These are phyloP conservation scores for Anthracocystis setariae DNA, from an alignment of 1,284 basidiomycete species.

Conservation along the genomic window DNA sequence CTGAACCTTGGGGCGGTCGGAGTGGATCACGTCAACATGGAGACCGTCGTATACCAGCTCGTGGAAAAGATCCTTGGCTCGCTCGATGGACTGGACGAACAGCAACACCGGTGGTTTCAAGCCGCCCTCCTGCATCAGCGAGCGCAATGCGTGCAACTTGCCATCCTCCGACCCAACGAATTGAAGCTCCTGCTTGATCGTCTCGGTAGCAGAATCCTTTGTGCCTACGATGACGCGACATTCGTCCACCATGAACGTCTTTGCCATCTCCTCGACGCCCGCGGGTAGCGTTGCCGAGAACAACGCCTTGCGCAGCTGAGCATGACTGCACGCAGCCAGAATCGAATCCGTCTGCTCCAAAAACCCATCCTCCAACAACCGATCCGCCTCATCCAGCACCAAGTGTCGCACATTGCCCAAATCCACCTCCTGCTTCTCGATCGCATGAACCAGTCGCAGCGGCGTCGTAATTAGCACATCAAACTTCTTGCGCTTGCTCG, in stretches of 20 bases:
- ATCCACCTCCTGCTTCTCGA: constrained; percentile 60
- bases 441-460: constrained; percentile 61
- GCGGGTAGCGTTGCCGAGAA: constrained; percentile 95
- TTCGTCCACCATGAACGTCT: constrained; percentile 76
- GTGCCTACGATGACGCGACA: constrained; percentile 60
- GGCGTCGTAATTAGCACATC: constrained; percentile 66
- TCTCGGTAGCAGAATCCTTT: constrained; percentile 81
- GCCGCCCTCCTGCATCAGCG: constrained; percentile 79
- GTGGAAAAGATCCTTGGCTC: constrained; percentile 88
- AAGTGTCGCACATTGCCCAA: constrained; percentile 55
- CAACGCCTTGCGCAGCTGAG: constrained; percentile 82
- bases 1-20: constrained; percentile 84
- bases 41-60: constrained; percentile 85
- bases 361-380: constrained; percentile 86
- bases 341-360: constrained; percentile 88
- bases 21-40: constrained; percentile 91
- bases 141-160: constrained; percentile 83
- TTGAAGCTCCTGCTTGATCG: constrained; percentile 84
- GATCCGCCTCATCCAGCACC: constrained; percentile 65
- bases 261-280: constrained; percentile 84
- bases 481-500: constrained; percentile 46
- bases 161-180: constrained; percentile 93
- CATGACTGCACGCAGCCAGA: constrained; percentile 80
- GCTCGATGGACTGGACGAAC: constrained; percentile 90
- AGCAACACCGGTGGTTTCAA: constrained; percentile 90